phyloP scores from a whole-genome alignment of 2,329 filamentous ascomycete genomes.

The Ambrosiella beaveri region DNA sequence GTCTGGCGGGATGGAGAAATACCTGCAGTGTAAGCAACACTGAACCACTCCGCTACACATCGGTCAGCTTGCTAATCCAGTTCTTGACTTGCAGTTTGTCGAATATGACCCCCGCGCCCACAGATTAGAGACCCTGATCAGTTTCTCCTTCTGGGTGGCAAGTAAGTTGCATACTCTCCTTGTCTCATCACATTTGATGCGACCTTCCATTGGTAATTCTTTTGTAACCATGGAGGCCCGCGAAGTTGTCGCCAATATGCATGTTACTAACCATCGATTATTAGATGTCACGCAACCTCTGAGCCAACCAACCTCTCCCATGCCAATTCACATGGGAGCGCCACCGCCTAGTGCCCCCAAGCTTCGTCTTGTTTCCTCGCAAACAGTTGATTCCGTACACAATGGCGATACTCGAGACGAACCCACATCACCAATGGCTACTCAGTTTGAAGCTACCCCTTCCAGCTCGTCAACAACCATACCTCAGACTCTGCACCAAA shows the following conservation, averaged over 20 bases:
- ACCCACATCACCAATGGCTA: slow-evolving; percentile 33
- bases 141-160: slow-evolving; percentile 89
- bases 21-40: slow-evolving; percentile 59
- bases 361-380: slow-evolving; percentile 67
- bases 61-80: background rate
- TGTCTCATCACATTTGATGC: background rate
- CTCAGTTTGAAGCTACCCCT: slow-evolving; percentile 21
- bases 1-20: slow-evolving; percentile 84
- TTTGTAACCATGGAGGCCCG: background rate
- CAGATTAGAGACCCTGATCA: slow-evolving; percentile 69
- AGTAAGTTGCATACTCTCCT: slow-evolving; percentile 32
- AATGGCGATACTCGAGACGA: slow-evolving; percentile 46
- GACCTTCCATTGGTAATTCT: background rate
- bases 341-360: slow-evolving; percentile 37
- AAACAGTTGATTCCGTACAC: slow-evolving; percentile 72
- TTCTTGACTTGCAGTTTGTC: slow-evolving; percentile 48
- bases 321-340: slow-evolving; percentile 53
- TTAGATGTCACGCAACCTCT: slow-evolving; percentile 28
- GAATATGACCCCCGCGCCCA: slow-evolving; percentile 94
- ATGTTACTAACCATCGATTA: background rate
- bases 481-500: slow-evolving; percentile 14
- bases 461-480: slow-evolving; percentile 14
- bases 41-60: background rate
- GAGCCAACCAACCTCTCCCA: slow-evolving; percentile 47
- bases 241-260: background rate